A percentile compares a stretch with the other conserved stretches of the same genome.
Evolutionary conservation across 257 asterid species (phyloP).

Genomic region (Linderniella brevidens): DNA sequence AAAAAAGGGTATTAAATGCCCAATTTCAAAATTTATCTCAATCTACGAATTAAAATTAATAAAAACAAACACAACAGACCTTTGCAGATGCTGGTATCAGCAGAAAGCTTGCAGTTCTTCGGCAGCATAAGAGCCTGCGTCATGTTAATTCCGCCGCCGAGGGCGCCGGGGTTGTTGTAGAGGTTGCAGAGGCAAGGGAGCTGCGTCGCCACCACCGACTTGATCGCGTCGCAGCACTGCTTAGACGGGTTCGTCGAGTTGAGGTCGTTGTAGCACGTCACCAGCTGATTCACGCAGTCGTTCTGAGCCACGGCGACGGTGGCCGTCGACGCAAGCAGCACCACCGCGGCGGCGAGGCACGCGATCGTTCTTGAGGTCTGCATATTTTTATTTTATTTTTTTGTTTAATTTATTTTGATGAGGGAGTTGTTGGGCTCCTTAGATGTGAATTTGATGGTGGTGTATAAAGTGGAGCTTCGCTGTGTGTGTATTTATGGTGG

Average conservation of each 20-base stretch:
- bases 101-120: neutral
- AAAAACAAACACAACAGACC: neutral
- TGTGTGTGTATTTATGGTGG: no score
- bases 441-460: no score
- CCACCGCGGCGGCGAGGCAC: slow-evolving; percentile 15
- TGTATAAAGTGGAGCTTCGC: no score
- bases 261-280: slow-evolving; percentile 15
- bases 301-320: slow-evolving; percentile 18
- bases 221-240: slow-evolving; percentile 26
- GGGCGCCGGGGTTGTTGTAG: slow-evolving; percentile 7
- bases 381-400: no score
- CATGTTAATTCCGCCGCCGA: slow-evolving; percentile 12
- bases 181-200: slow-evolving; percentile 32
- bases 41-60: no score
- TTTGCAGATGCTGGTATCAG: neutral
- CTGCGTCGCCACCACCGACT: slow-evolving; percentile 19
- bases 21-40: no score
- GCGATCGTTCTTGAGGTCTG: slow-evolving; percentile 5
- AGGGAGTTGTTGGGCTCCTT: neutral
- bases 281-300: slow-evolving; percentile 19
- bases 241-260: slow-evolving; percentile 25
- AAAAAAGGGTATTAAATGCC: no score
- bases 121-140: slow-evolving; percentile 9
- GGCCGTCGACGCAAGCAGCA: slow-evolving; percentile 10
- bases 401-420: no score